A percentile compares a stretch with the other conserved stretches of the same genome.
Evolutionary conservation across 108 stramenopile genomes (phyloP).

Genomic region (Craspedostauros australis): DNA sequence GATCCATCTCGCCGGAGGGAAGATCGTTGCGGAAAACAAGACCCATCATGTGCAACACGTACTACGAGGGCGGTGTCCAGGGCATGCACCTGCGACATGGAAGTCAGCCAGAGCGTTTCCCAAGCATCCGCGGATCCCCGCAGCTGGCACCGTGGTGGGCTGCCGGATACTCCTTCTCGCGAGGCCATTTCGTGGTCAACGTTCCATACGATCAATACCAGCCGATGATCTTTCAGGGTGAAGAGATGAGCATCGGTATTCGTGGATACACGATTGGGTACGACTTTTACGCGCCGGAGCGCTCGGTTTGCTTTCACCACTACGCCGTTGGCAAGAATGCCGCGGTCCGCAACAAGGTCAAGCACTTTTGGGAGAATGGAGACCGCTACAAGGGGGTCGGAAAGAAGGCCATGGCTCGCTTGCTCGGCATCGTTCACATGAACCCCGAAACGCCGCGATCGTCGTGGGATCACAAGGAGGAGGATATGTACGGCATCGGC

Average conservation of each 20-base stretch:
- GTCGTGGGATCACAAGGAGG: constrained; percentile 55
- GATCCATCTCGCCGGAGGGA: constrained; percentile 62
- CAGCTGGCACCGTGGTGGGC: constrained; percentile 89
- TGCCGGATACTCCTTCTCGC: constrained; percentile 81
- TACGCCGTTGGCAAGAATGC: constrained; percentile 75
- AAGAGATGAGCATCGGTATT: constrained; percentile 85
- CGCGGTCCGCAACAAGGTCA: constrained; percentile 54
- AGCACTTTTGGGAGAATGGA: constrained; percentile 75
- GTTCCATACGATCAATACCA: constrained; percentile 72
- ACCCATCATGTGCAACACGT: constrained; percentile 87
- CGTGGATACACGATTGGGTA: constrained; percentile 86
- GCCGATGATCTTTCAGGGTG: constrained; percentile 67
- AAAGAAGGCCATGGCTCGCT: constrained; percentile 66
- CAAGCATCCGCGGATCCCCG: constrained; percentile 62
- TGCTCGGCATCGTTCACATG: constrained; percentile 87
- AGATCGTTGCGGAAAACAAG: constrained; percentile 64
- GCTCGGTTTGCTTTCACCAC: constrained; percentile 84
- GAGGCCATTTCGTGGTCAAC: constrained; percentile 82
- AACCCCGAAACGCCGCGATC: constrained; percentile 58
- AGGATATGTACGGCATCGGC: constrained; percentile 78
- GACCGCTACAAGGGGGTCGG: constrained; percentile 41
- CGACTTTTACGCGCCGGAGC: constrained; percentile 84
- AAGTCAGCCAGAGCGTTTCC: constrained; percentile 75
- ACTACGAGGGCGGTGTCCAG: constrained; percentile 72
- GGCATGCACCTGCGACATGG: constrained; percentile 80